These are phyloP conservation scores for Penicillium taxi DNA, from an alignment of 495 filamentous ascomycete species.

Conservation along the genomic window DNA sequence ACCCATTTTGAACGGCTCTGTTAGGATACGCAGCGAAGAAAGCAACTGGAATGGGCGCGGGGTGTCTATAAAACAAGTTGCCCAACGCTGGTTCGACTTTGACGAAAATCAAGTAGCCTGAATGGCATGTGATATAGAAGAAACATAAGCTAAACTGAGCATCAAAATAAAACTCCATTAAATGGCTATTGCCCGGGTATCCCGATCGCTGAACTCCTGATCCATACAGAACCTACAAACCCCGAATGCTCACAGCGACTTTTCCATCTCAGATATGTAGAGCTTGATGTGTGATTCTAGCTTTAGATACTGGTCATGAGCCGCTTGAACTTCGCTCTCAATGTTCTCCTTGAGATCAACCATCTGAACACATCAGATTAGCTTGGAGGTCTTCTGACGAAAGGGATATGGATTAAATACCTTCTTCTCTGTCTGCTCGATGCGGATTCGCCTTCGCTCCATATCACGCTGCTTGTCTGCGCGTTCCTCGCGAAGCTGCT, in stretches of 20 bases:
- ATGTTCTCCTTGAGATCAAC: conserved; percentile 93
- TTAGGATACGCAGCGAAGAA: conserved; percentile 46
- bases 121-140: conserved; percentile 3
- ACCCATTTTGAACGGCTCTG: conserved; percentile 55
- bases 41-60: conserved; percentile 59
- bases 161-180: conserved; percentile 19
- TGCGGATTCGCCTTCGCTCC: conserved; percentile 79
- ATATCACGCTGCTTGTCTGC: conserved; percentile 80
- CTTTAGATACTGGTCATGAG: conserved; percentile 89
- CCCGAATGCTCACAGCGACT: conserved; percentile 53
- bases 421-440: conserved; percentile 99
- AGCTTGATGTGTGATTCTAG: conserved; percentile 94
- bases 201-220: conserved; percentile 36
- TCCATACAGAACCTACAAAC: conserved; percentile 18
- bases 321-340: conserved; percentile 79
- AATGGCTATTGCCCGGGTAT: conserved; percentile 35
- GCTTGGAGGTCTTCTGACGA: not conserved
- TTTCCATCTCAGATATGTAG: conserved; percentile 98
- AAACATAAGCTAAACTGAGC: conserved; percentile 7
- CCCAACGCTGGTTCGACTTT: conserved; percentile 69
- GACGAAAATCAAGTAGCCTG: conserved; percentile 4
- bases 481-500: conserved; percentile 73
- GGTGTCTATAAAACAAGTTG: conserved; percentile 54
- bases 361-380: conserved; percentile 57
- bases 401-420: conserved; percentile 46